Percentiles rank a stretch among this genome's conserved stretches.
These are phyloP conservation scores for Wickerhamiella slavikovae DNA, from an alignment of 805 yeast species.

Conservation along the genomic window DNA sequence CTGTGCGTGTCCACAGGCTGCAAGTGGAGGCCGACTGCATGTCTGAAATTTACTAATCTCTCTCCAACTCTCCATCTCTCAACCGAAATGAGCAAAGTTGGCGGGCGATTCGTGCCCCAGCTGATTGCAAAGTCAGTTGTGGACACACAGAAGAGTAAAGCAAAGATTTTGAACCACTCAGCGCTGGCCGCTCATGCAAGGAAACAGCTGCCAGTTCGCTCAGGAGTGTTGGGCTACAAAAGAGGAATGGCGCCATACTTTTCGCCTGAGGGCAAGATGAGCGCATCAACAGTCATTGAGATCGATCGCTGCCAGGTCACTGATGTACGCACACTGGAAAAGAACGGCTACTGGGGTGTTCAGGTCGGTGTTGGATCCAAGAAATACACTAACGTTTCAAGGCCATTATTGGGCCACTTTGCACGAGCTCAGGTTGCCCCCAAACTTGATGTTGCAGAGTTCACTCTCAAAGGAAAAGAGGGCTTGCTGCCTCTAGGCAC, in stretches of 20 bases:
- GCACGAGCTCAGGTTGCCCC: slow-evolving; percentile 70
- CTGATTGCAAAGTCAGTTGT: slow-evolving; percentile 16
- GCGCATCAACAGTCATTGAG: slow-evolving; percentile 75
- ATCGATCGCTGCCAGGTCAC: slow-evolving; percentile 77
- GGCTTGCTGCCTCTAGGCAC: slow-evolving; percentile 65
- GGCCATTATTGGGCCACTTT: slow-evolving; percentile 54
- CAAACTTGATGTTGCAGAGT: slow-evolving; percentile 53
- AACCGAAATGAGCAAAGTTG: no score
- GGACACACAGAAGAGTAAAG: slow-evolving; percentile 18
- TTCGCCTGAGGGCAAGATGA: slow-evolving; percentile 38
- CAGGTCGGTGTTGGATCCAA: slow-evolving; percentile 70
- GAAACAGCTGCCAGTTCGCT: slow-evolving; percentile 50
- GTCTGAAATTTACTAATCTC: no score
- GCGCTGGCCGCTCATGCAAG: slow-evolving; percentile 50
- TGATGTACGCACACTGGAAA: slow-evolving; percentile 43
- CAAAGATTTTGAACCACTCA: slow-evolving; percentile 40
- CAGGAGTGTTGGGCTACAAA: slow-evolving; percentile 71
- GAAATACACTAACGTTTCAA: slow-evolving; percentile 37
- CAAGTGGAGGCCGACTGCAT: no score
- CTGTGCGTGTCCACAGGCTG: no score
- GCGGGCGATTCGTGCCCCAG: no score
- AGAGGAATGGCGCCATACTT: slow-evolving; percentile 82
- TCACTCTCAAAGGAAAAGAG: slow-evolving; percentile 45
- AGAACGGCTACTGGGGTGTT: slow-evolving; percentile 68
- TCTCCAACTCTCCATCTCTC: no score